Base-by-base conservation (phyloP, 2,329 filamentous ascomycete species). In the Beauveria medogensis region DNA sequence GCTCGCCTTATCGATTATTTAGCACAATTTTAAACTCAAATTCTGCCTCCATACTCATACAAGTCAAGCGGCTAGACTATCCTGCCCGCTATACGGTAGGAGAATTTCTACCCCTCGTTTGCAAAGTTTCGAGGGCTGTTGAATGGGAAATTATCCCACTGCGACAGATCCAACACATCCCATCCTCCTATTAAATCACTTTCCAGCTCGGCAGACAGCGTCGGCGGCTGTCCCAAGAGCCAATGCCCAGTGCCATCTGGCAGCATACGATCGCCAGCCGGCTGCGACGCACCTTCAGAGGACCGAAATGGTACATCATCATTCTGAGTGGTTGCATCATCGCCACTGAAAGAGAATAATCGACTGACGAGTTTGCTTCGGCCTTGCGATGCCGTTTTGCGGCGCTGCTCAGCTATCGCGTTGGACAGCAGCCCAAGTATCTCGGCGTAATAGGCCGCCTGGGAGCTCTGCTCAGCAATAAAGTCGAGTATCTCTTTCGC, bases 391-490 rank as follows among this genome's bases (percentile, higher is more conserved):
- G 64, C 63, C 10, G 64, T 59, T 44, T 65, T 66, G 46, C 67
- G 63, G 0, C 76, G 73, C 62, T 77, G 75, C 55, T 77, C 72
- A 3, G 67, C 64, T 10, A 82, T 76, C 0, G 79, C 79, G 10
- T 75, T 74, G 0, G 75, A 73, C 5, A 83, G 69, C 2, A 75
- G 70, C 0, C 72, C 78, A 8, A 85, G 71, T 22, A 85, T 85
- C 6, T 84, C 80, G 14, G 77, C 74, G 65, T 86, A 85, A 56
- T 84, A 82, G 3, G 75, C 77, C 3, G 83, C 83, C 63, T 85
- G 82, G 0, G 81, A 79, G 46, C 80, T 83, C 53, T 79, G 75
- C 0, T 69, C 68, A 0, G 79, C 75, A 0, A 85, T 68, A 37
- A 75, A 75, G 1, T 71, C 72, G 1, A 86, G 73, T 1, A 85